Evolutionary conservation across 2,329 filamentous ascomycete genomes (phyloP).

Genomic region (Cytospora schulzeri): DNA sequence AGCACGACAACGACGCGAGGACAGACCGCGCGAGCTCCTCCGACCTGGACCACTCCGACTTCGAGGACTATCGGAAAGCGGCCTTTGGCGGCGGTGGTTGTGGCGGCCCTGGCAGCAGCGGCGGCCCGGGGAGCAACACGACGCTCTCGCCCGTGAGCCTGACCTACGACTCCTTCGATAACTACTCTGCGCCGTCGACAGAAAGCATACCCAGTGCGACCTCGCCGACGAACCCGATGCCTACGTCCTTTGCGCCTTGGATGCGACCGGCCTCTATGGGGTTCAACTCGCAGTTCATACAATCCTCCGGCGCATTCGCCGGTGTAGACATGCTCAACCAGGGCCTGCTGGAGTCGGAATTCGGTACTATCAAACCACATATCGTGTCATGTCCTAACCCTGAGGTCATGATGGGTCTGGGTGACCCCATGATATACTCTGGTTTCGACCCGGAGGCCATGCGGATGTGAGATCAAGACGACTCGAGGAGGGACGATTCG

Average conservation of each 20-base stretch:
- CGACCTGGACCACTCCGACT: constrained; percentile 57
- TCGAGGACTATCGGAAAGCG: constrained; percentile 57
- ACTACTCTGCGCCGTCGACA: constrained; percentile 32
- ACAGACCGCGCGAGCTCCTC: constrained; percentile 57
- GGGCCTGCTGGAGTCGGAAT: constrained; percentile 53
- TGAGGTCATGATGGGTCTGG: constrained; percentile 59
- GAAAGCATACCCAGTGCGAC: constrained; percentile 36
- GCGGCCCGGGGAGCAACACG: constrained; percentile 40
- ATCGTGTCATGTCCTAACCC: constrained; percentile 54
- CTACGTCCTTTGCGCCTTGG: constrained; percentile 26
- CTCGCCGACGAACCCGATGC: constrained; percentile 36
- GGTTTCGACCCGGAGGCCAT: constrained; percentile 52
- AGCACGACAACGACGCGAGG: constrained; percentile 38
- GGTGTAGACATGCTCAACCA: constrained; percentile 52
- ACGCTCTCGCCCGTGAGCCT: constrained; percentile 59
- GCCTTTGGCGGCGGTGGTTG: constrained; percentile 43
- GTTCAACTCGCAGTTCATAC: constrained; percentile 44
- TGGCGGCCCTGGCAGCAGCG: constrained; percentile 38
- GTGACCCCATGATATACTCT: constrained; percentile 61
- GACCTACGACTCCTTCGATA: constrained; percentile 47
- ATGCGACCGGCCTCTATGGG: constrained; percentile 36
- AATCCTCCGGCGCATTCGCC: constrained; percentile 44
- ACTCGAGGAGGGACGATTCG: not conserved
- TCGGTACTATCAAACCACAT: constrained; percentile 58
- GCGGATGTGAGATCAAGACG: constrained; percentile 37